Evolutionary conservation across 2,329 filamentous ascomycete species (phyloP).

Genomic region (Microsporum canis): DNA sequence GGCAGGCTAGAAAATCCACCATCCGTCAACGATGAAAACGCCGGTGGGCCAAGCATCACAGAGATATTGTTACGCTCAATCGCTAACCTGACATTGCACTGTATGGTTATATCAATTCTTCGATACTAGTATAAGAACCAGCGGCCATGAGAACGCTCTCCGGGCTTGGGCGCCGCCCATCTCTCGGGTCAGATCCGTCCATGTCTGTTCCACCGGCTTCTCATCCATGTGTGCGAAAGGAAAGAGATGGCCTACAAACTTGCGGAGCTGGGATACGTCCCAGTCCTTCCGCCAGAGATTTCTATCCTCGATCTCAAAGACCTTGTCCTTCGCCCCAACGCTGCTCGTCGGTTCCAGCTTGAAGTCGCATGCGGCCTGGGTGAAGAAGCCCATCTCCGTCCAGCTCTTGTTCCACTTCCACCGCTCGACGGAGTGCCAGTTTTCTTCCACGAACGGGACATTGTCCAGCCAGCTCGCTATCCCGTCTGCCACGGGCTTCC

Average conservation of each 20-base stretch:
- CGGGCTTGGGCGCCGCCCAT: background rate
- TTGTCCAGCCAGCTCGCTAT: conserved; percentile 6
- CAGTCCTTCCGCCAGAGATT: conserved; percentile 4
- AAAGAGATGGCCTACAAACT: background rate
- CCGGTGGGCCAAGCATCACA: too few species aligned
- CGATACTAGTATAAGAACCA: background rate
- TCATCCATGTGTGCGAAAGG: background rate
- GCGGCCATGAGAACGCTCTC: background rate
- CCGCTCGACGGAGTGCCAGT: conserved; percentile 6
- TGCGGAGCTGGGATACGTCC: background rate
- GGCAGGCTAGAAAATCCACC: too few species aligned
- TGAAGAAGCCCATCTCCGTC: background rate
- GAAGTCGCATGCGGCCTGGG: conserved; percentile 5
- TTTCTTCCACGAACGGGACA: background rate
- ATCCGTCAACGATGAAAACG: too few species aligned
- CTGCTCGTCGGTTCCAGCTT: background rate
- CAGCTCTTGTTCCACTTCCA: conserved; percentile 6
- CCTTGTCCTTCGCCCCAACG: background rate
- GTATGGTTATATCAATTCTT: background rate
- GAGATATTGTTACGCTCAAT: too few species aligned
- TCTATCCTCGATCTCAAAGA: conserved; percentile 1
- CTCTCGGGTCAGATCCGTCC: background rate
- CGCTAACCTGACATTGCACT: too few species aligned
- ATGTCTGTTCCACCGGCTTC: background rate
- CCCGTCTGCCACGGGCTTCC: background rate